phyloP scores from a whole-genome alignment of 208 protist genomes.

The Acanthamoeba culbertsoni region DNA sequence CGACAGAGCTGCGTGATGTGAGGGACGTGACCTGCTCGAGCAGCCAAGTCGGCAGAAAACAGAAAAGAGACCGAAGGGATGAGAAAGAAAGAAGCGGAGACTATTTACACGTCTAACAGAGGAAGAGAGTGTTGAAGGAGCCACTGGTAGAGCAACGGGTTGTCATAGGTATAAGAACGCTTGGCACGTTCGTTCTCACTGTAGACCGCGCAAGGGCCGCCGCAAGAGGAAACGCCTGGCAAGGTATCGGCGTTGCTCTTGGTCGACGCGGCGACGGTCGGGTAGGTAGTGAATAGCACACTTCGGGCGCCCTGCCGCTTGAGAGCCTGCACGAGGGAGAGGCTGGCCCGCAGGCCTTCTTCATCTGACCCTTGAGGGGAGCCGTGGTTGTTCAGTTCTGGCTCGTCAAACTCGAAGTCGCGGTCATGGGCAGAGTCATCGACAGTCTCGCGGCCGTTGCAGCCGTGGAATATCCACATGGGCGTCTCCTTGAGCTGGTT shows the following conservation, averaged over 20 bases:
- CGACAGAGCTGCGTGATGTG: neutral
- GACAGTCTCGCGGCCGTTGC: neutral
- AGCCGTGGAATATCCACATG: neutral
- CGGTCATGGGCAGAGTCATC: neutral
- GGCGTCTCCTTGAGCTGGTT: neutral
- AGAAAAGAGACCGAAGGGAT: neutral
- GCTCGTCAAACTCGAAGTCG: neutral
- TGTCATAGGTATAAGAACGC: neutral
- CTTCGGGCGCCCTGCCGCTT: neutral
- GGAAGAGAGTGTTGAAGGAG: neutral
- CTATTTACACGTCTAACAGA: neutral
- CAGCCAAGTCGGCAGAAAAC: neutral
- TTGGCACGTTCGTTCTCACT: neutral
- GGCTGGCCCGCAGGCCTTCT: neutral
- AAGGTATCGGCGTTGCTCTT: neutral
- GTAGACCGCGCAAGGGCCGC: neutral
- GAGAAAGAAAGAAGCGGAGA: neutral
- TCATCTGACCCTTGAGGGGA: no score
- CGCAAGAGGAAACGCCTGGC: neutral
- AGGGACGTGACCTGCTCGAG: neutral
- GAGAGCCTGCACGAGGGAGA: neutral
- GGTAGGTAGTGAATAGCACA: neutral
- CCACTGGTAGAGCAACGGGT: slow-evolving; percentile 17
- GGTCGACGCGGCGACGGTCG: neutral
- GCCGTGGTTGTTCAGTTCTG: neutral